Evolutionary conservation across 495 filamentous ascomycete species (phyloP).

Genomic region (Xylaria flabelliformis): DNA sequence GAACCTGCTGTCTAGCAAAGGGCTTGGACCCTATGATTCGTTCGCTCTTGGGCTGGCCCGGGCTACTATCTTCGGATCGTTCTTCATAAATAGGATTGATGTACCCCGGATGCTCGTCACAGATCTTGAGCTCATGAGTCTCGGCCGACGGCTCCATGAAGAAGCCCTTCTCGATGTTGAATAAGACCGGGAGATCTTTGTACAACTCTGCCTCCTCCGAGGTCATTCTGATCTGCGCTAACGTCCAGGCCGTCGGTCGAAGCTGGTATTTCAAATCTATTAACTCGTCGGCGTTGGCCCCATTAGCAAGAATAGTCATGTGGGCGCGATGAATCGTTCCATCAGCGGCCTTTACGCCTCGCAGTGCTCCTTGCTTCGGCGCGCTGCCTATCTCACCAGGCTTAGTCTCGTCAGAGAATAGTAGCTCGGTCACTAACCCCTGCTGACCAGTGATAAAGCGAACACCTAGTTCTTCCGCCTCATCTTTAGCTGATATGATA

Average conservation of each 20-base stretch:
- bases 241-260: slow-evolving; percentile 61
- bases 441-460: slow-evolving; percentile 50
- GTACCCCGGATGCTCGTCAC: slow-evolving; percentile 64
- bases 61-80: neutral
- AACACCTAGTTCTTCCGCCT: slow-evolving; percentile 54
- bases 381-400: slow-evolving; percentile 2
- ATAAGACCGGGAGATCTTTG: slow-evolving; percentile 57
- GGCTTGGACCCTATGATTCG: slow-evolving; percentile 47
- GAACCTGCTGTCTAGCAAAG: slow-evolving; percentile 57
- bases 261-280: slow-evolving; percentile 61
- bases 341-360: slow-evolving; percentile 36
- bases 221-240: slow-evolving; percentile 58
- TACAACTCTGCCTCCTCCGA: slow-evolving; percentile 50
- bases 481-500: slow-evolving; percentile 50
- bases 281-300: slow-evolving; percentile 53
- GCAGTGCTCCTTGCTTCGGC: slow-evolving; percentile 32
- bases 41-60: neutral
- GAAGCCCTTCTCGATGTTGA: slow-evolving; percentile 59
- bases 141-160: slow-evolving; percentile 63
- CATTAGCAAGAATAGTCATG: slow-evolving; percentile 53
- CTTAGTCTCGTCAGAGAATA: slow-evolving; percentile 48
- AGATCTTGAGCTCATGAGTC: slow-evolving; percentile 60
- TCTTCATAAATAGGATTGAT: slow-evolving; percentile 46
- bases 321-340: slow-evolving; percentile 38
- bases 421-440: slow-evolving; percentile 48